phyloP scores from a whole-genome alignment of 257 asterid genomes.

The Salvia splendens region DNA sequence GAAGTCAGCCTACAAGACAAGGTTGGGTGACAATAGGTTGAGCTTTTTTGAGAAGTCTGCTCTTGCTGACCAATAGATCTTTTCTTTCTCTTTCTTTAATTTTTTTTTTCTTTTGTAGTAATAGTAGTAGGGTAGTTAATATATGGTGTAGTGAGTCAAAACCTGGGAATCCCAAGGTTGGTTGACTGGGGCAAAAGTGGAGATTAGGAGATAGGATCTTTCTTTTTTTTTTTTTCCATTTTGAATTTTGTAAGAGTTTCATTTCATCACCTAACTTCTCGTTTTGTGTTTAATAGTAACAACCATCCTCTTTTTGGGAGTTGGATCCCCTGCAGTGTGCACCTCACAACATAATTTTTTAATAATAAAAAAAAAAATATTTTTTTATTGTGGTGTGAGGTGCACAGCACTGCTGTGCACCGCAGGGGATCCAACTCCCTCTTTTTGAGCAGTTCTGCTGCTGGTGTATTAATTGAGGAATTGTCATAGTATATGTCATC shows the following conservation, averaged over 20 bases:
- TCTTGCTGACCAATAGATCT: background rate
- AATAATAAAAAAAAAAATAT: too few relatives aligned
- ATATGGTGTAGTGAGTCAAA: constrained; percentile 17
- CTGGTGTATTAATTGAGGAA: constrained; percentile 32
- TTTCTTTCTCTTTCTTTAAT: background rate
- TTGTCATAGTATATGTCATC: constrained; percentile 33
- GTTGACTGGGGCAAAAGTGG: constrained; percentile 32
- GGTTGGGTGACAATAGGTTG: constrained; percentile 59
- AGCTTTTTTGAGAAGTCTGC: constrained; percentile 45
- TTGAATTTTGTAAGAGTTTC: background rate
- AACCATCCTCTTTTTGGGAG: too few relatives aligned
- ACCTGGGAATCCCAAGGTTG: constrained; percentile 31
- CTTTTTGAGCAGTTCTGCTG: background rate
- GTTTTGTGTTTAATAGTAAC: constrained; percentile 38
- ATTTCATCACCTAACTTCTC: constrained; percentile 36
- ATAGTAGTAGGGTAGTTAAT: background rate
- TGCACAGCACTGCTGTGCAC: too few relatives aligned
- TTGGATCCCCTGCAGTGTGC: too few relatives aligned
- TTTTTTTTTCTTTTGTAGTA: background rate
- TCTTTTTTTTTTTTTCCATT: background rate
- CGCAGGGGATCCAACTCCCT: too few relatives aligned
- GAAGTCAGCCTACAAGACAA: constrained; percentile 61
- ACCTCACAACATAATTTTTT: too few relatives aligned
- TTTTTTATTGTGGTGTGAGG: too few relatives aligned
- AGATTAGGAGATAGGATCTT: background rate